Evolutionary conservation across 352 stramenopile genomes (phyloP), one percentile per base, ranked within the genome.

Genomic region (Globisporangium splendens): DNA sequence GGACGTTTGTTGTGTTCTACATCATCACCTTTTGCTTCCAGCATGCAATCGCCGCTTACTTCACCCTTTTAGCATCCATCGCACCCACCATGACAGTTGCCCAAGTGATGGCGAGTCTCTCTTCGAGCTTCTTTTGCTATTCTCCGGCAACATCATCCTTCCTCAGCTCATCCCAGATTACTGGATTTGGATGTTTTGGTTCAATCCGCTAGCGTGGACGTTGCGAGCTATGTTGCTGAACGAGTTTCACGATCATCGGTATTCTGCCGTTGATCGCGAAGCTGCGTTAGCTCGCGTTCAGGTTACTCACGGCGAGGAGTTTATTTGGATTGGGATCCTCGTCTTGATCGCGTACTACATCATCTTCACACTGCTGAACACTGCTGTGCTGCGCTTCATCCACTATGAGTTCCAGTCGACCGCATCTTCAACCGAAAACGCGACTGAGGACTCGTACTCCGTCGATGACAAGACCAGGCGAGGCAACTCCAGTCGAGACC

Each of bases 1-100:
- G 43, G 5, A 76, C 72, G 38, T 92, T 82, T 57, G 67, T 93
- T 38, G 68, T 79, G 39, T 91, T 77, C 39, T 68, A 89, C 50
- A 54, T 69, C 11, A 70, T 92, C 18, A 63, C 93, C n/a, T 57
- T 88, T 14, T 65, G 65, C n/a, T 96, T 93, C 60, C 66, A 81
- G 61, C 73, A 81, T 46, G 59, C 66, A 3, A 77, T 77, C 31
- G 47, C 28, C 1, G 65, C 70, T 10, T 78, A 76, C 53, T 69
- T 81, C 31, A 68, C 67, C n/a, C 52, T 81, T 1, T 42, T 83
- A 31, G 60, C 50, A 18, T 64, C 73, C 0, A 6, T 80, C 2
- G 51, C 65, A 1, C 73, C 70, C 11, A 76, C 44, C 5, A 71
- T 83, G 17, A 77, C 69, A 46, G 46, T 70, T 0, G 73, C 53